A percentile compares a stretch with the other conserved stretches of the same genome.
phyloP scores from a whole-genome alignment of 179 eudicot genomes.

The Corrigiola litoralis region DNA sequence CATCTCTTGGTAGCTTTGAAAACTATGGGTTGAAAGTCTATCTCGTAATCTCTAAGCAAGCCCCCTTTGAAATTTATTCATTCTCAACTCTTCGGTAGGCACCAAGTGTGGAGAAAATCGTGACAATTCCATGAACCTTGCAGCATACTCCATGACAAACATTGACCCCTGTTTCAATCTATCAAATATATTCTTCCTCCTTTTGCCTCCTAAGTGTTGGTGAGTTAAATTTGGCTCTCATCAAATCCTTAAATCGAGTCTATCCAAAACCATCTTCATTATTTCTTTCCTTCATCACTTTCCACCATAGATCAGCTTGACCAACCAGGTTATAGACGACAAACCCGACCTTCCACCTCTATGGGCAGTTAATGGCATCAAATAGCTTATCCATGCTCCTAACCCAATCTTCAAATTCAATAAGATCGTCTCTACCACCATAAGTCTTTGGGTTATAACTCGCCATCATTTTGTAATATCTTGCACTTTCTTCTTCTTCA shows the following conservation, averaged over 20 bases:
- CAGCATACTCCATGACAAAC: background rate
- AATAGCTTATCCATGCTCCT: background rate
- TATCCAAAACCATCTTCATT: background rate
- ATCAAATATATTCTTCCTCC: background rate
- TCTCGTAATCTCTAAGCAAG: background rate
- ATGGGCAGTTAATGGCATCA: background rate
- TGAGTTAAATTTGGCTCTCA: background rate
- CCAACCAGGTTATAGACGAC: background rate
- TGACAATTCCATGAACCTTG: background rate
- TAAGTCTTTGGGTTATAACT: slow-evolving; percentile 2
- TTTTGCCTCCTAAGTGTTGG: background rate
- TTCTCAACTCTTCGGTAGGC: background rate
- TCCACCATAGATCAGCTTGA: slow-evolving; percentile 1
- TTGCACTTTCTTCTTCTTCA: background rate
- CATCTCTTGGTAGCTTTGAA: background rate
- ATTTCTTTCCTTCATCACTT: background rate
- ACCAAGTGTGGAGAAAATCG: background rate
- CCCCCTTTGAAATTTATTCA: background rate
- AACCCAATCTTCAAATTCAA: background rate
- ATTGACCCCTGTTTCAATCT: background rate
- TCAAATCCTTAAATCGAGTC: background rate
- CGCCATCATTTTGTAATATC: background rate
- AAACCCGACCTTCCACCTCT: background rate
- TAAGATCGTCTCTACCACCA: background rate
- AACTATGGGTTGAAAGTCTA: background rate